Base-by-base conservation (phyloP, 768 basidiomycete species). In the Botryobasidium botryosum region DNA sequence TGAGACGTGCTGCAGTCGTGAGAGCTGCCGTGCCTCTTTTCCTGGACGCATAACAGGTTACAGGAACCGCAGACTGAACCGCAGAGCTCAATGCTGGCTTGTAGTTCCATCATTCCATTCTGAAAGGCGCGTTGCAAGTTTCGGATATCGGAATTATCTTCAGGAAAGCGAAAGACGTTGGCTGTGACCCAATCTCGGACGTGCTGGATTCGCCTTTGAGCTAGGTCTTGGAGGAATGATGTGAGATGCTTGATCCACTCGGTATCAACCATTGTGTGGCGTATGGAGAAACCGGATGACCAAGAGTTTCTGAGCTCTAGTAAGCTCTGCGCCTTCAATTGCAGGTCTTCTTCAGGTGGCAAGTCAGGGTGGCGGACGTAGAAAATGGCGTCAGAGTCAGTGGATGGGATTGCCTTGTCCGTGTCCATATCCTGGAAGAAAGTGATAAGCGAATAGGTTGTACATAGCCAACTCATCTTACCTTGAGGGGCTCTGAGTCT, bases 1-100 rank as follows among this genome's bases (percentile, higher is more conserved):
- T 77, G 76, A 20, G 58, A 50, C 0, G 76, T 70, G 24, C 57
- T 55, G 47, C 76, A 78, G 41, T 70, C 57, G 49, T 78, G 76
- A 18, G 15, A 33, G 10, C 31, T 17, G 17, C 31, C 31, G 17
- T 33, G 31, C 17, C 31, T 8, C 31, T 33, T 33, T 33, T 17
- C 31, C 17, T 33, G 10, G 8, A 39, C 37, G 21, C 21, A 39
- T 18, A 8, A 8, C 8, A 39, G 37, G 10, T 20, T 20, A 39
- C 37, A 39, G 20, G 8, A 10, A 8, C 8, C 8, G 12, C n/a
- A n/a, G 10, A 10, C 20, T 8, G 35, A 26, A 12, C 17, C 24
- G 23, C 47, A 48, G 43, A 48, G 32, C 18, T 31, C 37, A n/a
- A 35, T 13, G 5, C 28, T 36, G 8, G 32, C 24, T 10, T 12